Evolutionary conservation across 148 eudicot genomes (phyloP), one percentile per base, ranked within the genome.

Genomic region (Polygonum aviculare): DNA sequence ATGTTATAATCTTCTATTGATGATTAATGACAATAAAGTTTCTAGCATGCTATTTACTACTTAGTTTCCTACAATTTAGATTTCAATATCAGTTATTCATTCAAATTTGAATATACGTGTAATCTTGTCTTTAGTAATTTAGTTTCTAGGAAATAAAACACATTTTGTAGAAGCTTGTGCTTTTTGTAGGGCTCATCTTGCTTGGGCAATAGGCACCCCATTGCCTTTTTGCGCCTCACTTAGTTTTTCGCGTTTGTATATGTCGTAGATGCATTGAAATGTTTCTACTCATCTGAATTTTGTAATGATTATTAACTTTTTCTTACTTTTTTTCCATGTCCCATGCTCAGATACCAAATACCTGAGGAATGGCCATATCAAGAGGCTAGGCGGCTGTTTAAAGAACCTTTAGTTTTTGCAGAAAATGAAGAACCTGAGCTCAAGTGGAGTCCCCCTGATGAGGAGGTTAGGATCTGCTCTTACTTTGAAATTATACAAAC

Each of bases 321-420:
- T 67, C n/a, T 12, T 67, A 8, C 7, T 67, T 67, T 36, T 67
- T 18, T 2, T 11, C 7, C 69, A 60, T 36, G 21, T 67, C 15
- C 44, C n/a, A 41, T 16, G 21, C 76, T 74, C 75, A 95, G 97
- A 81, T 95, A 89, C 81, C 94, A 88, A 78, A 87, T 95, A 81
- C 91, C 97, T 76, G 97, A 90, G 51, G 89, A 93, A 48, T 95
- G 99, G 99, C 99, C 99, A 44, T 95, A 90, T 84, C 79, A 92
- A 79, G 99, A 91, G 83, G 99, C 96, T 79, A 86, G 96, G 51
- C 85, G 85, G 72, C 92, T 95, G 74, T 95, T 95, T 51, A 95
- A 92, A 80, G 93, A 92, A 79, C 99, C 99, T 65, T 80, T 62
- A 36, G 97, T 95, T 41, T 81, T 78, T 75, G 73, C 85, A 77